Conservation (phyloP, 306 rosid genomes). For the Fagus sylvatica region DNA sequence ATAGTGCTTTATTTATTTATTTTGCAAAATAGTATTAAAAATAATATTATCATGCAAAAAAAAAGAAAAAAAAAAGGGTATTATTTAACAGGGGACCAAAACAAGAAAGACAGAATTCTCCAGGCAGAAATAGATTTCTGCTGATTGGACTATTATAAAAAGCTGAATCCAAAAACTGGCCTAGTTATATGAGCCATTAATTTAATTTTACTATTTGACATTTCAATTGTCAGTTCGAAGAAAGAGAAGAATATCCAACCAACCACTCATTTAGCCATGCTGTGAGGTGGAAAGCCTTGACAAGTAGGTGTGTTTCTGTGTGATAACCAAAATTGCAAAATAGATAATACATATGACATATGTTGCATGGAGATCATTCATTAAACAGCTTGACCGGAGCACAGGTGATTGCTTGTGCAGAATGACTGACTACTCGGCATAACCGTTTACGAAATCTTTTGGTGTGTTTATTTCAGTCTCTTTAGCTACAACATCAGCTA, state of each 20-base stretch:
- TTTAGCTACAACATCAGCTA: constrained; percentile 52
- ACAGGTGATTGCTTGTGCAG: background rate
- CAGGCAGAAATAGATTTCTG: no score
- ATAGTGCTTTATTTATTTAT: no score
- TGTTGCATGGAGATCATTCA: background rate
- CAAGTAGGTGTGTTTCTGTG: background rate
- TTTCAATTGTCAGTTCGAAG: background rate
- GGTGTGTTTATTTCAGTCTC: constrained; percentile 11
- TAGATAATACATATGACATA: background rate
- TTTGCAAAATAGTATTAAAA: no score
- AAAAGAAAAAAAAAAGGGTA: no score
- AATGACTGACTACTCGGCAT: background rate
- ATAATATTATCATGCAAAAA: no score
- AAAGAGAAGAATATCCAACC: background rate
- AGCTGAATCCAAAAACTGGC: background rate
- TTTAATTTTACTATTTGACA: background rate
- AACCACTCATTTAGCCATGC: background rate
- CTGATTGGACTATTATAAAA: no score
- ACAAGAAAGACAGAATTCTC: no score
- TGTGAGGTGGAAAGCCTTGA: background rate
- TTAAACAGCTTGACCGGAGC: background rate
- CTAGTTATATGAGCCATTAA: background rate
- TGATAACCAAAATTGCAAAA: background rate
- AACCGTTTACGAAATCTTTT: constrained; percentile 6
- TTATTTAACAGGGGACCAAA: no score